Percentiles rank a stretch among this genome's conserved stretches.
phyloP scores from a whole-genome alignment of 2,329 filamentous ascomycete species.

The Colletotrichum graminicola region DNA sequence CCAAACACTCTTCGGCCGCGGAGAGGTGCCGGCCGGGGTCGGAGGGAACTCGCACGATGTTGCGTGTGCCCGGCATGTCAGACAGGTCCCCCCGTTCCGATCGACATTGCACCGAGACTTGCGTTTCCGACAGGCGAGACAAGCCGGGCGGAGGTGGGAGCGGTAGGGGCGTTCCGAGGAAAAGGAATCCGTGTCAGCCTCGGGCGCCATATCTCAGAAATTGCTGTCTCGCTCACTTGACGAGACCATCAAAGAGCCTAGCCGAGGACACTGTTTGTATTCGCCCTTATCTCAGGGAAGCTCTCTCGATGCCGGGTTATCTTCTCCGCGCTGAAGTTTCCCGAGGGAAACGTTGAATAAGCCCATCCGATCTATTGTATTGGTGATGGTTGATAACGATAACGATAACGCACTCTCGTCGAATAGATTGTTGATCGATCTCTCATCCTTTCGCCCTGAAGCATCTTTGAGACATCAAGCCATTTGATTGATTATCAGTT shows the following conservation, averaged over 20 bases:
- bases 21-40: constrained; percentile 11
- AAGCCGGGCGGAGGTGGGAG: constrained; percentile 72
- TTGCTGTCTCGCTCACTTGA: too few relatives aligned
- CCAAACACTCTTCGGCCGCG: constrained; percentile 33
- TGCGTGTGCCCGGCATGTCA: constrained; percentile 69
- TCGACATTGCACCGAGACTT: constrained; percentile 73
- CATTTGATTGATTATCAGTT: too few relatives aligned
- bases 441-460: background rate
- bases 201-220: constrained; percentile 1
- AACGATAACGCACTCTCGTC: background rate
- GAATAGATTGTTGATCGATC: background rate
- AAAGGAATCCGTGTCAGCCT: constrained; percentile 11
- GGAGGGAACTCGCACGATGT: constrained; percentile 67
- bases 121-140: constrained; percentile 69
- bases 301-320: background rate
- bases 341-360: background rate
- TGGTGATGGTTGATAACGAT: background rate
- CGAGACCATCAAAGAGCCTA: background rate
- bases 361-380: background rate
- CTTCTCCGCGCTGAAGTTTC: constrained; percentile 3
- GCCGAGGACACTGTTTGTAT: constrained; percentile 20
- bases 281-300: background rate
- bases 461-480: background rate
- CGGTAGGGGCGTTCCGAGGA: constrained; percentile 64
- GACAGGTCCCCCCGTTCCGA: constrained; percentile 62